Percentiles rank a stretch among this genome's conserved stretches.
These are phyloP conservation scores for Aureobasidium sp. DNA, from an alignment of 2,329 filamentous ascomycete species.

Conservation along the genomic window DNA sequence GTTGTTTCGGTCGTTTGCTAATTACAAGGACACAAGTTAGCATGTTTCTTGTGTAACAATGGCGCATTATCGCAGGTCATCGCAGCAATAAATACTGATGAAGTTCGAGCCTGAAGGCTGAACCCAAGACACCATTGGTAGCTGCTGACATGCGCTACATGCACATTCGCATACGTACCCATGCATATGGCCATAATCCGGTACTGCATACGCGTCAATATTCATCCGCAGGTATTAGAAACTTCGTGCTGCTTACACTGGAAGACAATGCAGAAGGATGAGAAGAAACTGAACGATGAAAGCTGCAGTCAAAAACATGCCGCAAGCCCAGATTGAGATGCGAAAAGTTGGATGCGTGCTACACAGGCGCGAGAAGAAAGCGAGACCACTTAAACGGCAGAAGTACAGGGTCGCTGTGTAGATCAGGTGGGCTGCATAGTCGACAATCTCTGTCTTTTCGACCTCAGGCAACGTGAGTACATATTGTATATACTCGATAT, in stretches of 20 bases:
- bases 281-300: conserved; percentile 45
- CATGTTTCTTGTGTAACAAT: neutral
- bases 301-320: conserved; percentile 34
- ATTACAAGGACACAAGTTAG: neutral
- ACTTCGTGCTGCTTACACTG: conserved; percentile 29
- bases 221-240: neutral
- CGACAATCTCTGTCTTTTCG: conserved; percentile 40
- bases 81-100: too few species aligned
- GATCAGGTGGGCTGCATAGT: conserved; percentile 46
- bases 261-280: conserved; percentile 46
- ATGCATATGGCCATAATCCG: conserved; percentile 46
- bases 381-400: conserved; percentile 46
- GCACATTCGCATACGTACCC: conserved; percentile 15
- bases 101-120: neutral
- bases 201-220: conserved; percentile 25
- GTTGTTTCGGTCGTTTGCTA: conserved; percentile 33
- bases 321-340: conserved; percentile 28
- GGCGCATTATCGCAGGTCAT: neutral
- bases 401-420: conserved; percentile 46
- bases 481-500: conserved; percentile 42
- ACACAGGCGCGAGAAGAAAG: conserved; percentile 45
- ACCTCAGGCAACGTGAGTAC: conserved; percentile 38
- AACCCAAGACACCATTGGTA: neutral
- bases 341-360: conserved; percentile 32
- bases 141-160: neutral